Conservation (phyloP, 2,329 filamentous ascomycete genomes). For the Camillea tinctor region DNA sequence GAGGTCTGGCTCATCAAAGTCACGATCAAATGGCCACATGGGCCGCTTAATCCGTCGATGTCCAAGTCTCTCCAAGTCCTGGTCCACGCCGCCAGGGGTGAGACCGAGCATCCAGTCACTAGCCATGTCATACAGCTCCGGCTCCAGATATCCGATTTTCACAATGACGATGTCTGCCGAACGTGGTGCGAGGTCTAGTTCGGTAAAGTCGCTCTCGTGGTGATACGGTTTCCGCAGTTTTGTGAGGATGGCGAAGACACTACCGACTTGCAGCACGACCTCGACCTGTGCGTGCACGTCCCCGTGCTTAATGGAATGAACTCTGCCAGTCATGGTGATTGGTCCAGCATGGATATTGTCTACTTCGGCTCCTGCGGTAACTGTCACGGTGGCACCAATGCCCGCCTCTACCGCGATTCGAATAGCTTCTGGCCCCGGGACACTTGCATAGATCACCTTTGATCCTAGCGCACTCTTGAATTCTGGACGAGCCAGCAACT, state of each 20-base stretch:
- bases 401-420: slow-evolving; percentile 42
- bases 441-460: slow-evolving; percentile 51
- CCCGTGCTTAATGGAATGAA: slow-evolving; percentile 50
- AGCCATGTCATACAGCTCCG: slow-evolving; percentile 53
- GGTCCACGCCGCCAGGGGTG: slow-evolving; percentile 54
- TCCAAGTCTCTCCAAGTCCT: slow-evolving; percentile 47
- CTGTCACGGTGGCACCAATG: slow-evolving; percentile 45
- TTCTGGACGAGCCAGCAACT: slow-evolving; percentile 44
- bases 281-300: slow-evolving; percentile 48
- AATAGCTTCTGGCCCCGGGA: slow-evolving; percentile 47
- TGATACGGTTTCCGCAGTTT: slow-evolving; percentile 54
- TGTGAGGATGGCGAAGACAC: slow-evolving; percentile 51
- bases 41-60: slow-evolving; percentile 48
- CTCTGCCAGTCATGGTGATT: slow-evolving; percentile 48
- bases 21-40: slow-evolving; percentile 45
- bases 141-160: slow-evolving; percentile 57
- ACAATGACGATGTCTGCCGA: slow-evolving; percentile 51
- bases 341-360: slow-evolving; percentile 48
- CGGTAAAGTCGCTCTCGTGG: slow-evolving; percentile 50
- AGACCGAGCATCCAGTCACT: slow-evolving; percentile 53
- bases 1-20: slow-evolving; percentile 37
- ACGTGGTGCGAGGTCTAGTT: slow-evolving; percentile 45
- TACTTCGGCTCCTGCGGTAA: slow-evolving; percentile 50
- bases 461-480: slow-evolving; percentile 38
- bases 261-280: slow-evolving; percentile 49